phyloP scores from a whole-genome alignment of 75 land plant species.

The Picea glauca region DNA sequence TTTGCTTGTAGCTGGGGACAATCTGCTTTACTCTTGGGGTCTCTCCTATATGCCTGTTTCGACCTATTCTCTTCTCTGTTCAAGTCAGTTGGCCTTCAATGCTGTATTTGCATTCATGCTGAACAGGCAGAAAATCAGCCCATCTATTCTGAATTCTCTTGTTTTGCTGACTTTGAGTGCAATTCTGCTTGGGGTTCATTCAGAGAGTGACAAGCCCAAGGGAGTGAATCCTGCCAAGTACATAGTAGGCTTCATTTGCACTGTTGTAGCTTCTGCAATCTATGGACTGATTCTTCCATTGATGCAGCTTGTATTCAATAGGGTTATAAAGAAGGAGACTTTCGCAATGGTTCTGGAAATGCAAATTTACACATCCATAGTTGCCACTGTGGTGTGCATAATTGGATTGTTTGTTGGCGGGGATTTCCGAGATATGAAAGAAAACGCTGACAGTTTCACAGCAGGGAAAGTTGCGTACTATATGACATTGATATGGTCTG shows the following conservation, averaged over 20 bases:
- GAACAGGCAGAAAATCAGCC: conserved; percentile 40
- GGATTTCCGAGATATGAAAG: conserved; percentile 29
- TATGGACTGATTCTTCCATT: conserved; percentile 37
- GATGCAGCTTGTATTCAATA: conserved; percentile 29
- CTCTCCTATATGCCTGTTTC: conserved; percentile 49
- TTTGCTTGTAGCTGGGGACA: conserved; percentile 16
- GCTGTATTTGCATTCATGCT: conserved; percentile 48
- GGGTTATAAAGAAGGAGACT: conserved; percentile 22
- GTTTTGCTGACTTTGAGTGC: conserved; percentile 49
- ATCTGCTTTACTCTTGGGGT: conserved; percentile 44
- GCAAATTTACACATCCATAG: conserved; percentile 19
- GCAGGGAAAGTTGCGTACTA: conserved; percentile 32
- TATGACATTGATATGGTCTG: conserved; percentile 37
- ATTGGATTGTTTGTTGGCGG: conserved; percentile 44
- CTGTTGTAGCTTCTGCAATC: conserved; percentile 39
- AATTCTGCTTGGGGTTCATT: conserved; percentile 25
- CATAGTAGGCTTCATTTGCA: conserved; percentile 27
- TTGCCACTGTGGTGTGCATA: conserved; percentile 17
- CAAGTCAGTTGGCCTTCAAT: conserved; percentile 57
- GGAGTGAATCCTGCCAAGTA: conserved; percentile 20
- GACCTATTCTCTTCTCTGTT: conserved; percentile 45
- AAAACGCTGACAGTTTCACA: conserved; percentile 26
- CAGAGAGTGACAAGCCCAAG: conserved; percentile 11
- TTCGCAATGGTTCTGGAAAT: conserved; percentile 28
- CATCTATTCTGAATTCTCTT: conserved; percentile 37